Evolutionary conservation across 345 rosid genomes (phyloP), one percentile per base, ranked within the genome.

Genomic region (Pugionium cornutum): DNA sequence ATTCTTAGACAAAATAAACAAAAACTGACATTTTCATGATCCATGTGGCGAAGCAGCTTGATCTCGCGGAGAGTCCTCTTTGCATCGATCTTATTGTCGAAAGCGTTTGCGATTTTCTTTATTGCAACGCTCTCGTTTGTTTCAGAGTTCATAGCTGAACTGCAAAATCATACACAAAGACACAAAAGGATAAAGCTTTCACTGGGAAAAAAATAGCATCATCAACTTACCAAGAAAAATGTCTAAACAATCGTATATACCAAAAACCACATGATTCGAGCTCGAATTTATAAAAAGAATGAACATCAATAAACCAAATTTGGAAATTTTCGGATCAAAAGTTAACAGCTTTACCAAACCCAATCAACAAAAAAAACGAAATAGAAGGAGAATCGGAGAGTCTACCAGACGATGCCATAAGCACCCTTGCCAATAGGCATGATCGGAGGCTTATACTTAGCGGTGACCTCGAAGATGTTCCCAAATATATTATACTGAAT

Each of bases 351-450:
- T 60, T 55, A 74, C 64, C 18, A 50, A 72, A 70, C 37, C 58
- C 51, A 72, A 78, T 39, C 6, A 53, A 31, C 43, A 43, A 58
- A 62, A 58, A 40, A 34, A 7, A 67, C 2, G 25, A n/a, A 54
- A 11, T 4, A 2, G 34, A 61, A 9, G 29, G 48, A 37, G 5
- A 54, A 8, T 40, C 18, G 41, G 40, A 57, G 51, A 4, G 5
- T 43, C 36, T 75, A 95, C 99, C 99, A 95, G 69, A 95, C 99
- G 84, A 95, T 89, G 70, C 99, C 99, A 60, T 91, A 95, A 8
- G 99, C 99, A 33, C 99, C 99, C 42, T 95, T 95, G 58, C 99
- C 99, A 78, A 95, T 91, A 49, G 99, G 97, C 95, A 95, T 74
- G 70, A 95, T 94, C 44, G 99, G 99, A 55, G 97, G 97, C 79